Evolutionary conservation across 106 monocot species (phyloP).

Genomic region (Platanthera zijinensis): DNA sequence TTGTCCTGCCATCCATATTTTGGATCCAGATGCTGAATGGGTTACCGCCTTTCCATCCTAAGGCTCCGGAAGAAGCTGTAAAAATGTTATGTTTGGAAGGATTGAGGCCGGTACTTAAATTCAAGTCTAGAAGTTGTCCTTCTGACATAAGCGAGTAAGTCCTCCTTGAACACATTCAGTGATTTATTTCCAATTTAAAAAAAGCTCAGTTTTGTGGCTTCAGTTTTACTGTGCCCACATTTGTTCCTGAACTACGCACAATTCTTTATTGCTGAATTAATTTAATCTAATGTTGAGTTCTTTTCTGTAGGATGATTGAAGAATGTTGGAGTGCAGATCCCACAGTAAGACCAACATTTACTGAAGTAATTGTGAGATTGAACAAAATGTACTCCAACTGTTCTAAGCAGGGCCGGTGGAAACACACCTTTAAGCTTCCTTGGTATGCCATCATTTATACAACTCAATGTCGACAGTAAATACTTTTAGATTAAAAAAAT

Average conservation of each 20-base stretch:
- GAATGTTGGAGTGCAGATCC: constrained; percentile 22
- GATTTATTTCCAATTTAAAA: neutral
- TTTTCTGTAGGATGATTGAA: constrained; percentile 19
- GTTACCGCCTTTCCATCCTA: constrained; percentile 65
- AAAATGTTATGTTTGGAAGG: constrained; percentile 79
- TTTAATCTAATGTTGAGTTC: neutral
- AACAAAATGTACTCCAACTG: constrained; percentile 18
- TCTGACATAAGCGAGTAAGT: constrained; percentile 73
- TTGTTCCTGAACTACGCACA: neutral
- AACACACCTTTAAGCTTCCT: constrained; percentile 70
- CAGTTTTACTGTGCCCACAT: neutral
- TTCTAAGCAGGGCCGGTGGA: constrained; percentile 55
- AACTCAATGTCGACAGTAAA: too few relatives aligned
- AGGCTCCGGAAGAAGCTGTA: constrained; percentile 44
- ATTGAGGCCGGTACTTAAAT: constrained; percentile 64
- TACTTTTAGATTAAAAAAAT: too few relatives aligned
- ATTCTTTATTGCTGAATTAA: neutral
- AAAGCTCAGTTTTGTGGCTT: neutral
- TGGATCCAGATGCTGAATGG: constrained; percentile 87
- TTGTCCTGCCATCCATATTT: neutral
- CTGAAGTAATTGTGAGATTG: constrained; percentile 26
- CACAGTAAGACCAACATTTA: constrained; percentile 18
- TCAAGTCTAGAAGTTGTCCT: constrained; percentile 54
- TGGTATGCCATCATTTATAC: constrained; percentile 37
- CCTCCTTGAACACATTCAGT: neutral